Conservation (phyloP, 257 asterid species). For the Solanum habrochaites region DNA sequence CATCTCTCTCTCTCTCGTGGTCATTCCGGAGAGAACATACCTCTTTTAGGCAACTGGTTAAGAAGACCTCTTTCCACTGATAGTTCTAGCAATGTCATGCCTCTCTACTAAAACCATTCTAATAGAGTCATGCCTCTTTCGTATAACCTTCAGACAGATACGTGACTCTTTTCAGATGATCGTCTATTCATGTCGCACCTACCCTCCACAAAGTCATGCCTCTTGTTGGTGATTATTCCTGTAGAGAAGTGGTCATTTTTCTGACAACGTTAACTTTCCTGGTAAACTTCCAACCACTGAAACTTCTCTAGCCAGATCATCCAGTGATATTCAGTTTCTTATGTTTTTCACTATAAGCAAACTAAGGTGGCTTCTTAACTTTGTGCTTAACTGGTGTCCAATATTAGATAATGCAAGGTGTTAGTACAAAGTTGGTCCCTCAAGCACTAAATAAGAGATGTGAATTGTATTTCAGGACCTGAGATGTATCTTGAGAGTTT, state of each 20-base stretch:
- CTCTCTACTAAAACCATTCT: not conserved
- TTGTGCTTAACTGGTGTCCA: not conserved
- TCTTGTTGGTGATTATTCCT: not conserved
- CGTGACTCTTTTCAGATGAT: not conserved
- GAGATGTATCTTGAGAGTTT: slow-evolving; percentile 23
- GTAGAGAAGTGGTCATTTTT: not conserved
- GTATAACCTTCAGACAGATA: not conserved
- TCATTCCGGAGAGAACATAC: not conserved
- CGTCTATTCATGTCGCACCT: not conserved
- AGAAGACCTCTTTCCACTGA: not conserved
- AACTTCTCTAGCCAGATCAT: not conserved
- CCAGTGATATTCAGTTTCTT: not conserved
- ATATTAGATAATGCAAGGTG: not conserved
- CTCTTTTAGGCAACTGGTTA: not conserved
- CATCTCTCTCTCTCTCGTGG: not conserved
- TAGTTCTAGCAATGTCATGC: not conserved
- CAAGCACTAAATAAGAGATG: not conserved
- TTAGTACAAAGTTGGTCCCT: not conserved
- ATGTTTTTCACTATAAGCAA: not conserved
- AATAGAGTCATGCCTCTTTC: not conserved
- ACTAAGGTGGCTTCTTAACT: not conserved
- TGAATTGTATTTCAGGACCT: slow-evolving; percentile 23
- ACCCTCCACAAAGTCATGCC: not conserved
- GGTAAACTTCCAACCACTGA: not conserved
- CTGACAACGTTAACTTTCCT: not conserved